Evolutionary conservation across 768 basidiomycete genomes (phyloP), one percentile per base, ranked within the genome.

Genomic region (Phanerochaete carnosa): DNA sequence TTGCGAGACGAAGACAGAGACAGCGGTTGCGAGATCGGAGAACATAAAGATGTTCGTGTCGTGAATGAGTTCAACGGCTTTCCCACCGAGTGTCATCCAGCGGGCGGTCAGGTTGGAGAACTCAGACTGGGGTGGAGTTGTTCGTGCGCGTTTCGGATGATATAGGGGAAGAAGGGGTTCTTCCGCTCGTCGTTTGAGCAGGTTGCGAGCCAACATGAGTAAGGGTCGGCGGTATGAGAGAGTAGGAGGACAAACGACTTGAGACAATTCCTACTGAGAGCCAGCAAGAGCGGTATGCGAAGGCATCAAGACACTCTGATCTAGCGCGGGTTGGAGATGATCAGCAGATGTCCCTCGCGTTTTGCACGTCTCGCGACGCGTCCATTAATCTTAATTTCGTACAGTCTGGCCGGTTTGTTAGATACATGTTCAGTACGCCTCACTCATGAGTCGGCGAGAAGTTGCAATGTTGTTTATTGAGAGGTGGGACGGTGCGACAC

Each of bases 61-160:
- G n/a, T 49, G 29, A 8, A 58, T 16, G 13, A 58, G 57, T 5
- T 30, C 47, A 23, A 49, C 35, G 2, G 37, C 26, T 50, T 58
- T 49, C 33, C 51, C 37, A 30, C 46, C 30, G 32, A 58, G 30
- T 39, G 33, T 29, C 12, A 49, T 22, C 57, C 52, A 55, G 22
- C 54, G 53, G 39, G 53, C 39, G 12, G 51, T n/a, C 2, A 45
- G 49, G n/a, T n/a, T n/a, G 6, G 32, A 35, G n/a, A n/a, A n/a
- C n/a, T 47, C 28, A 26, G 37, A 7, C 22, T 32, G 49, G 25
- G n/a, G 13, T 35, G 37, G 28, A 16, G 59, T 29, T 15, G 59
- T 80, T 39, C 86, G 80, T 11, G 74, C 78, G 49, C 80, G 77
- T 65, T 88, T 88, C 33, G 80, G 77, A 73, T 59, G 79, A 79